These are phyloP conservation scores for Dendrobium huoshanense DNA, from an alignment of 106 monocot genomes.

Conservation along the genomic window DNA sequence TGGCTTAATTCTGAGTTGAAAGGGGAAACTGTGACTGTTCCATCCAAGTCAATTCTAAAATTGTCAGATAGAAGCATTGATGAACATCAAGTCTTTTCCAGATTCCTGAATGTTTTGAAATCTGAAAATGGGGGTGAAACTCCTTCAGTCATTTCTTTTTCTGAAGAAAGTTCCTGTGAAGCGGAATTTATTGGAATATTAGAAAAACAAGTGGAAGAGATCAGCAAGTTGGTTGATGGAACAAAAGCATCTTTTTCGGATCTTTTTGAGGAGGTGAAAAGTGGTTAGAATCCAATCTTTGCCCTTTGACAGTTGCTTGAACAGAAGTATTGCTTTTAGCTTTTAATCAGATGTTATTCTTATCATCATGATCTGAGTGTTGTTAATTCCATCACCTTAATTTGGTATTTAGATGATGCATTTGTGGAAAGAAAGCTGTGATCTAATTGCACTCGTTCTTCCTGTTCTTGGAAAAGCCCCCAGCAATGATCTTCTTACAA, in stretches of 20 bases:
- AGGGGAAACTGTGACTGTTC: conserved; percentile 26
- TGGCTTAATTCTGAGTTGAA: conserved; percentile 33
- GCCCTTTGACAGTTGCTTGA: neutral
- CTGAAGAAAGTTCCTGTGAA: conserved; percentile 27
- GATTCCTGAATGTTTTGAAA: conserved; percentile 29
- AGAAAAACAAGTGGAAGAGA: conserved; percentile 52
- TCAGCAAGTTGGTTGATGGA: conserved; percentile 37
- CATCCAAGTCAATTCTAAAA: conserved; percentile 42
- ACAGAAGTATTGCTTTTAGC: neutral
- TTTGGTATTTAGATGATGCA: neutral
- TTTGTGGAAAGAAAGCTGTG: neutral
- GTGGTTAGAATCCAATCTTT: conserved; percentile 19
- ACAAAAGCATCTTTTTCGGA: conserved; percentile 14
- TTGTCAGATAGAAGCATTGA: conserved; percentile 35
- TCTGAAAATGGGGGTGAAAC: conserved; percentile 9
- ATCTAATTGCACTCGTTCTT: too few species aligned
- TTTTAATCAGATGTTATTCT: neutral
- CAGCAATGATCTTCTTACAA: too few species aligned
- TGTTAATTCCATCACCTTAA: neutral
- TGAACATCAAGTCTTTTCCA: conserved; percentile 27
- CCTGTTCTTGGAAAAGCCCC: too few species aligned
- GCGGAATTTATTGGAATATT: conserved; percentile 21
- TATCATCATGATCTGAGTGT: neutral
- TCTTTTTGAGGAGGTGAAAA: conserved; percentile 13
- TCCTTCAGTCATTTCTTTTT: conserved; percentile 17